Conservation (phyloP, 768 basidiomycete species). For the Mycena chlorophos region DNA sequence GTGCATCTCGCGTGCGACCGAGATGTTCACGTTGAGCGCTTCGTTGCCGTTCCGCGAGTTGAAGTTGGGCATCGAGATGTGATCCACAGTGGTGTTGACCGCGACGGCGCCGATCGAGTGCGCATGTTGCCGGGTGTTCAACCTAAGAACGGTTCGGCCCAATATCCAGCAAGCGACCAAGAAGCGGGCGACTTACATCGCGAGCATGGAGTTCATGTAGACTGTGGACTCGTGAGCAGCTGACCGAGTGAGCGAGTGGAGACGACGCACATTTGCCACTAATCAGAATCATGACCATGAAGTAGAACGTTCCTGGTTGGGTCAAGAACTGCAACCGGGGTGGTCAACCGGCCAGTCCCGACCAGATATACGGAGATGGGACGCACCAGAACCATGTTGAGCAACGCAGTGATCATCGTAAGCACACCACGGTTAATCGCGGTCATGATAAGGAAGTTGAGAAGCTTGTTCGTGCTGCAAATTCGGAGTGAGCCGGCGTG, state of each 20-base stretch:
- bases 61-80: neutral
- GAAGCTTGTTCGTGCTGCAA: constrained; percentile 5
- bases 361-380: neutral
- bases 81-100: neutral
- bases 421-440: constrained; percentile 11
- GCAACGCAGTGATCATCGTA: constrained; percentile 9
- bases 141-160: neutral
- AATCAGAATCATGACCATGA: constrained; percentile 1
- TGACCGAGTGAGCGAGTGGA: neutral
- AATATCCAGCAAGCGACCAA: neutral
- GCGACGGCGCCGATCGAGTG: neutral
- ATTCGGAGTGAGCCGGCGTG: neutral
- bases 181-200: neutral
- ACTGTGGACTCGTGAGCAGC: neutral
- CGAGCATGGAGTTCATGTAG: constrained; percentile 16
- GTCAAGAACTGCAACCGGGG: constrained; percentile 5
- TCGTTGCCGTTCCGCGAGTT: neutral
- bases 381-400: constrained; percentile 10
- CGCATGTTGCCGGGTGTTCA: constrained; percentile 2
- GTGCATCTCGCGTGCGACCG: neutral
- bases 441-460: constrained; percentile 8
- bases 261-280: constrained; percentile 11
- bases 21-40: neutral
- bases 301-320: constrained; percentile 13
- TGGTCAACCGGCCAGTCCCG: neutral